Base-by-base conservation (phyloP, 805 yeast genomes). In the Kodamaea leandrae region DNA sequence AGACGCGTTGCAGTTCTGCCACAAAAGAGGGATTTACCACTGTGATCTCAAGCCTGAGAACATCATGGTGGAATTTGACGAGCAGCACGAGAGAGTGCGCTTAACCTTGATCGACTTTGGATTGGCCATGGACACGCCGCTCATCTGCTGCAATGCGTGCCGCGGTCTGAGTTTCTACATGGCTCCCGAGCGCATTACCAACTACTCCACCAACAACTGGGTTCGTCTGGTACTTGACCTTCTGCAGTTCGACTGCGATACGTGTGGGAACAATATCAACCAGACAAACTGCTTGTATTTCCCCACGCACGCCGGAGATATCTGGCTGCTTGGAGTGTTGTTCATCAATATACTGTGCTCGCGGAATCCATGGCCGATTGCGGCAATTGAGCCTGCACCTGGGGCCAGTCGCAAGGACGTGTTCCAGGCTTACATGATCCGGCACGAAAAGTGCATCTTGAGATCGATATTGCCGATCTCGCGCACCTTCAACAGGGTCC, bases 351-450 rank as follows among this genome's bases (percentile, higher is more conserved):
- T 90, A 39, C 74, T 86, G 8, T 86, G 95, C 50, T 82, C 86
- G 30, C 74, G 95, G 58, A 90, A 89, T 54, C 96, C 96, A 20
- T 89, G 96, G 96, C 77, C 86, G 37, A 80, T 82, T 50, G 95
- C 96, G 8, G 75, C 83, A 39, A 65, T 78, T 28, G 56, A 54
- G 8, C 88, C 82, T 53, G 88, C 82, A 53, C 64, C 38, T 9
- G 28, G 28, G 32, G 17, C 18, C 28, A 74, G 28, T 76, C 43
- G 39, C 20, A 61, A 59, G 32, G 62, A 60, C 30, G 73, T 95
- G 0, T 89, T 84, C 62, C 68, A 68, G 44, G 81, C 80, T 18
- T 90, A 75, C 59, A 68, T 78, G 25, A 66, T 73, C 36, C 77
- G 80, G 47, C 72, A 78, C 9, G 52, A 50, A 16, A 45, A 48